Evolutionary conservation across 2,329 filamentous ascomycete species (phyloP).

Genomic region (Fusarium albidum): DNA sequence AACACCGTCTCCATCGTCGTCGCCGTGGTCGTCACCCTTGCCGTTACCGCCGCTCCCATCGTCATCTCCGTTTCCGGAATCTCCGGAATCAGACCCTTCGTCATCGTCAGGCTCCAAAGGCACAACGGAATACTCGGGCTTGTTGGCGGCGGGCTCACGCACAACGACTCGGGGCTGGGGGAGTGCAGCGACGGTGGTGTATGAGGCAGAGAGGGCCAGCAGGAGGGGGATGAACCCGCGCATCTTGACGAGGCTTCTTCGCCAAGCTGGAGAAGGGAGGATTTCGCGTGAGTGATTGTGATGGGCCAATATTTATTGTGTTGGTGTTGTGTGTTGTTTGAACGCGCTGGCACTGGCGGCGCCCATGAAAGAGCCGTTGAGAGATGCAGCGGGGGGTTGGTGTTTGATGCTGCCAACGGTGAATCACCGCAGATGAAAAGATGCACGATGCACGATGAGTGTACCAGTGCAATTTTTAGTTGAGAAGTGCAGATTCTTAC

Average conservation of each 20-base stretch:
- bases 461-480: neutral
- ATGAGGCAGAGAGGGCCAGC: slow-evolving; percentile 42
- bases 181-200: slow-evolving; percentile 39
- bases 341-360: slow-evolving; percentile 25
- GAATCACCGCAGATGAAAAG: slow-evolving; percentile 19
- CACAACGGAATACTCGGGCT: slow-evolving; percentile 50
- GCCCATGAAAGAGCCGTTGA: slow-evolving; percentile 17
- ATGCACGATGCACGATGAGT: neutral
- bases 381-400: neutral
- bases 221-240: slow-evolving; percentile 41
- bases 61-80: slow-evolving; percentile 33
- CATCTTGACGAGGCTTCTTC: slow-evolving; percentile 40
- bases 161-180: slow-evolving; percentile 37
- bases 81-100: slow-evolving; percentile 30
- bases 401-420: neutral
- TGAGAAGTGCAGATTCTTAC: slow-evolving; percentile 22
- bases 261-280: slow-evolving; percentile 6
- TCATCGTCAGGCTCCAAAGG: slow-evolving; percentile 47
- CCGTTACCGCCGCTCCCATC: slow-evolving; percentile 18
- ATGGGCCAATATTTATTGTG: slow-evolving; percentile 1
- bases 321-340: slow-evolving; percentile 2
- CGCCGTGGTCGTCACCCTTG: slow-evolving; percentile 22
- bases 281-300: neutral
- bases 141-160: slow-evolving; percentile 35
- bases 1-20: slow-evolving; percentile 26